Percentiles rank a stretch among this genome's conserved stretches.
phyloP scores from a whole-genome alignment of 805 yeast genomes.

The Saccharomycopsis oosterbeekiorum region DNA sequence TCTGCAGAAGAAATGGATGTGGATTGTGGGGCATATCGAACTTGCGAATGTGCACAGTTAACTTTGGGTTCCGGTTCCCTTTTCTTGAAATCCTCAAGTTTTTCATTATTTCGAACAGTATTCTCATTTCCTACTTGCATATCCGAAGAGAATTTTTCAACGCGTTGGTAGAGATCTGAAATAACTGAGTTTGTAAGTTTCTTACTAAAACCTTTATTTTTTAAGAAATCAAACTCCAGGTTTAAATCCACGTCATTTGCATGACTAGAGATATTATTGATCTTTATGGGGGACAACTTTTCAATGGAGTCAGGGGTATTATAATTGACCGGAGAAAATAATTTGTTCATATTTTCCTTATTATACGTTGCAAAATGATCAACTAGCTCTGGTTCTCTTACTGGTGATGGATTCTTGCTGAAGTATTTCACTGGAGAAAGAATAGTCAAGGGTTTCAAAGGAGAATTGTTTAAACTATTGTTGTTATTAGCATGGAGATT shows the following conservation, averaged over 20 bases:
- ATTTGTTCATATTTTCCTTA: not conserved
- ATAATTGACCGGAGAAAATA: not conserved
- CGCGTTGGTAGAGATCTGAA: constrained; percentile 28
- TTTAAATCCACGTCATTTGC: not conserved
- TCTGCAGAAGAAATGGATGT: not conserved
- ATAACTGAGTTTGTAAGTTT: constrained; percentile 30
- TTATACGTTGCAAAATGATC: not conserved
- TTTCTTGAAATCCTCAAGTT: no score
- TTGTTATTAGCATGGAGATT: not conserved
- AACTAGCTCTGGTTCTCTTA: not conserved
- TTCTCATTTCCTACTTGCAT: not conserved
- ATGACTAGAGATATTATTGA: not conserved
- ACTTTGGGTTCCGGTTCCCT: no score
- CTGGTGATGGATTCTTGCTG: not conserved
- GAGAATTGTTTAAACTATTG: constrained; percentile 3
- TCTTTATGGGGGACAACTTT: not conserved
- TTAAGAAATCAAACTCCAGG: constrained; percentile 19
- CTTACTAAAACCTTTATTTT: constrained; percentile 34
- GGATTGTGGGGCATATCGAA: no score
- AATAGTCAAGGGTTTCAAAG: not conserved
- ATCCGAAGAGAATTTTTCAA: constrained; percentile 24
- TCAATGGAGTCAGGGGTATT: not conserved
- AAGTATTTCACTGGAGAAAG: constrained; percentile 3
- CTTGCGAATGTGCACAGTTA: no score
- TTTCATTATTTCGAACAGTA: not conserved